Percentiles rank a stretch among this genome's conserved stretches.
These are phyloP conservation scores for Fusarium euwallaceae DNA, from an alignment of 2,329 filamentous ascomycete species.

Conservation along the genomic window DNA sequence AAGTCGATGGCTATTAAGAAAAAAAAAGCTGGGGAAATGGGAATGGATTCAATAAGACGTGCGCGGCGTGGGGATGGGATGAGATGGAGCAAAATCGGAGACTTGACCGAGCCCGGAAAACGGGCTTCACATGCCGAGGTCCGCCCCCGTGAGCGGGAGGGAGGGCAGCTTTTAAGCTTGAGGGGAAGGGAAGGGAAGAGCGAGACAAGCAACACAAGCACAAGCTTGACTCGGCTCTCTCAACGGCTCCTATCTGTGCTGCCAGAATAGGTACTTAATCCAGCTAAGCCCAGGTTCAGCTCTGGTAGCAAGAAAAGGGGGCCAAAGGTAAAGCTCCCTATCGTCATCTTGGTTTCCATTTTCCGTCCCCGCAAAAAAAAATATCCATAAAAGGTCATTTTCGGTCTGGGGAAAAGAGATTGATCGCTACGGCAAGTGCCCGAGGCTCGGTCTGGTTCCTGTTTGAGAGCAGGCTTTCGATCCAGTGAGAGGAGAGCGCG, in stretches of 20 bases:
- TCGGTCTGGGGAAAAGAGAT: not conserved
- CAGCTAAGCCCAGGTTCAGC: slow-evolving; percentile 2
- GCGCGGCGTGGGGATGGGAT: not conserved
- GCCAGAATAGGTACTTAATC: slow-evolving; percentile 3
- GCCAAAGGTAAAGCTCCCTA: not conserved
- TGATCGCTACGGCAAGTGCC: slow-evolving; percentile 30
- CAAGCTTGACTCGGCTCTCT: slow-evolving; percentile 4
- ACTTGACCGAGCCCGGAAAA: slow-evolving; percentile 40
- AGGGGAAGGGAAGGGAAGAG: slow-evolving; percentile 1
- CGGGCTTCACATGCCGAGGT: slow-evolving; percentile 49
- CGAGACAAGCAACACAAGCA: not conserved
- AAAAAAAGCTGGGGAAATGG: slow-evolving; percentile 39
- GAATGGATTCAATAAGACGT: slow-evolving; percentile 30
- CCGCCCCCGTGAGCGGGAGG: slow-evolving; percentile 39
- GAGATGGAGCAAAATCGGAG: slow-evolving; percentile 36
- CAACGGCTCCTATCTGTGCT: not conserved
- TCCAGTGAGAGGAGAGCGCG: not conserved
- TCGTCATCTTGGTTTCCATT: not conserved
- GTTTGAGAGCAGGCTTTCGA: not conserved
- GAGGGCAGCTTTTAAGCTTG: slow-evolving; percentile 24
- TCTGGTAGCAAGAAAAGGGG: not conserved
- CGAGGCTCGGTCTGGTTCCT: slow-evolving; percentile 19
- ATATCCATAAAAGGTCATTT: not conserved
- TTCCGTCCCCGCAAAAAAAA: slow-evolving; percentile 6
- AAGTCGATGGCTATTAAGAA: not conserved